Evolutionary conservation across 164 flowering plant species (phyloP).

Genomic region (Saururus chinensis): DNA sequence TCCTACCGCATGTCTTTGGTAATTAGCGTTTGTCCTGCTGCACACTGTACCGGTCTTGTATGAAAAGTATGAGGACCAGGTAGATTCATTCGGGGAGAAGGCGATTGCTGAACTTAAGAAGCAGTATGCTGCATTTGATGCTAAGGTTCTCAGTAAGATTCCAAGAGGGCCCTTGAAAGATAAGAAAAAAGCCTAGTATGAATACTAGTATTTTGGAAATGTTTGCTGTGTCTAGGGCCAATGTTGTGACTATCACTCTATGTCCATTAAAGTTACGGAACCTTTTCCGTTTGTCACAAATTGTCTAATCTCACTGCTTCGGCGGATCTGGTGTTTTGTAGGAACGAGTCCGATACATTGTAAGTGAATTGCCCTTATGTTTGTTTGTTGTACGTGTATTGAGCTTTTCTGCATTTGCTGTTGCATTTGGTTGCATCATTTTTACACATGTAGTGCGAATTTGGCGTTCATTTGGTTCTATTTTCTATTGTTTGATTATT

Average conservation of each 20-base stretch:
- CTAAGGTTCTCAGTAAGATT: slow-evolving; percentile 70
- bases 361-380: no score
- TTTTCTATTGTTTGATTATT: no score
- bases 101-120: slow-evolving; percentile 63
- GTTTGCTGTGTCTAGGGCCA: slow-evolving; percentile 14
- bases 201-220: neutral
- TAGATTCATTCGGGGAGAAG: slow-evolving; percentile 72
- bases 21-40: slow-evolving; percentile 51
- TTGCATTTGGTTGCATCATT: neutral
- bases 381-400: neutral
- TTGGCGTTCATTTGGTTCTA: no score
- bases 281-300: neutral
- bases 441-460: no score
- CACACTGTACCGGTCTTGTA: slow-evolving; percentile 76
- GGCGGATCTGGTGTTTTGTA: slow-evolving; percentile 1
- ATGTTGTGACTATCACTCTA: slow-evolving; percentile 16
- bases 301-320: neutral
- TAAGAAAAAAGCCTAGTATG: slow-evolving; percentile 42
- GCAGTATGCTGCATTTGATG: slow-evolving; percentile 77
- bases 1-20: neutral
- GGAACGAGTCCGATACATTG: neutral
- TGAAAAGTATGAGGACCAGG: slow-evolving; percentile 77
- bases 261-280: neutral
- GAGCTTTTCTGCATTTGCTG: neutral
- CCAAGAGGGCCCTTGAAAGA: slow-evolving; percentile 58